phyloP scores from a whole-genome alignment of 495 filamentous ascomycete species.

The Saxophila tyrrhenica region DNA sequence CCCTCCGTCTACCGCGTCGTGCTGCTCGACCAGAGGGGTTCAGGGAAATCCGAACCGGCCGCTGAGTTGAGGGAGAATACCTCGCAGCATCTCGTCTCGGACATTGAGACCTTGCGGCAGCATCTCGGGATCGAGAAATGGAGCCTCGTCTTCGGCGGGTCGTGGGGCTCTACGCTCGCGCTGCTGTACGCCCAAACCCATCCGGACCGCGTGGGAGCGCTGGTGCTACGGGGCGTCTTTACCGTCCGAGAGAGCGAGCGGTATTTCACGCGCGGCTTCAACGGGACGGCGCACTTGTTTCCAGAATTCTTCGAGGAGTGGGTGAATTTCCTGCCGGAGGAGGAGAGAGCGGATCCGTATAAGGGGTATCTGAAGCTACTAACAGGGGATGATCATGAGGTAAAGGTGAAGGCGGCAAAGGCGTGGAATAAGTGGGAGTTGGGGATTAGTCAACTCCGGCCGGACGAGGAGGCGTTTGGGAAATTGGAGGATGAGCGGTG shows the following conservation, averaged over 20 bases:
- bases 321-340: conserved; percentile 24
- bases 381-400: not conserved
- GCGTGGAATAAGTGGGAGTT: not conserved
- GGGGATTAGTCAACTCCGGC: not conserved
- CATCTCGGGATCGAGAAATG: conserved; percentile 36
- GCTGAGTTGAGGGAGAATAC: conserved; percentile 36
- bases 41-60: conserved; percentile 32
- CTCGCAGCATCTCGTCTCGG: conserved; percentile 33
- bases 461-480: not conserved
- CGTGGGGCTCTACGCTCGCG: conserved; percentile 37
- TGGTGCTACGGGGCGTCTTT: conserved; percentile 36
- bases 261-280: conserved; percentile 15
- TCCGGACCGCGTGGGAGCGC: conserved; percentile 27
- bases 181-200: conserved; percentile 35
- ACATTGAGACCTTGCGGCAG: conserved; percentile 34
- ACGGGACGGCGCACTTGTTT: conserved; percentile 22
- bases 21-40: conserved; percentile 39
- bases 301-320: conserved; percentile 35
- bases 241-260: conserved; percentile 27
- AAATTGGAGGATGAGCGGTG: not conserved
- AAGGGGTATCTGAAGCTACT: not conserved
- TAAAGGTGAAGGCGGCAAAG: not conserved
- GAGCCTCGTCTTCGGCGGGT: conserved; percentile 39
- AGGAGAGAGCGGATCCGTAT: not conserved
- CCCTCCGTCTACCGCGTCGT: conserved; percentile 35